Evolutionary conservation across 257 asterid species (phyloP).

Genomic region (Salvia miltiorrhiza): DNA sequence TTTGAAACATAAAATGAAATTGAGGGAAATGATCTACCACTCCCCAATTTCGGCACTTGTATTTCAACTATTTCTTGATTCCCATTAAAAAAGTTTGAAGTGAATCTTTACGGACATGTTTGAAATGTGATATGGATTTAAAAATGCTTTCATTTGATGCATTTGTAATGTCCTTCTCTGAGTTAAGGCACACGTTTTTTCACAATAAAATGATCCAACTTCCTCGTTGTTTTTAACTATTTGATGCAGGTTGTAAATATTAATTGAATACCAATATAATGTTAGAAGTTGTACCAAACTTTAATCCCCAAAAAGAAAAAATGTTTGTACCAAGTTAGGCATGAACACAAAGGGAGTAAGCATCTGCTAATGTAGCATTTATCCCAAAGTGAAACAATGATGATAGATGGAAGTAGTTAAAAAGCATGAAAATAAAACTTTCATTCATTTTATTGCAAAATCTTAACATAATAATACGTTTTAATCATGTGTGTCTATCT

Average conservation of each 20-base stretch:
- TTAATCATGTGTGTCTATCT: no score
- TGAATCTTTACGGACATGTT: background rate
- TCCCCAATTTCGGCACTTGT: background rate
- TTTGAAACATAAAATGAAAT: background rate
- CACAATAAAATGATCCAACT: background rate
- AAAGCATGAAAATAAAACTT: background rate
- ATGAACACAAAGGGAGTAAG: background rate
- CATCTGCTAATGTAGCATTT: background rate
- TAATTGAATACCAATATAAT: background rate
- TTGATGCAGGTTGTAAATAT: background rate
- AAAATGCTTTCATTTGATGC: background rate
- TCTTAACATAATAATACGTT: no score
- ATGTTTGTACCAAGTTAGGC: background rate
- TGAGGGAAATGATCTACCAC: background rate
- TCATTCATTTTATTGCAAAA: no score
- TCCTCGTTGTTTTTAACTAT: background rate
- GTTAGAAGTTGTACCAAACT: background rate
- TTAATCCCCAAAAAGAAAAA: background rate
- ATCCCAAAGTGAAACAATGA: background rate
- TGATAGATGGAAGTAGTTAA: background rate
- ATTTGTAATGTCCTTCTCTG: background rate
- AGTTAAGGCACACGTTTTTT: background rate
- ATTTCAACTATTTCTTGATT: background rate
- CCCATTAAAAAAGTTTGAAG: background rate
- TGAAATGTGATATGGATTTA: background rate